Base-by-base conservation (phyloP, 176 grass and related monocot genomes). In the Alopecurus myosuroides region DNA sequence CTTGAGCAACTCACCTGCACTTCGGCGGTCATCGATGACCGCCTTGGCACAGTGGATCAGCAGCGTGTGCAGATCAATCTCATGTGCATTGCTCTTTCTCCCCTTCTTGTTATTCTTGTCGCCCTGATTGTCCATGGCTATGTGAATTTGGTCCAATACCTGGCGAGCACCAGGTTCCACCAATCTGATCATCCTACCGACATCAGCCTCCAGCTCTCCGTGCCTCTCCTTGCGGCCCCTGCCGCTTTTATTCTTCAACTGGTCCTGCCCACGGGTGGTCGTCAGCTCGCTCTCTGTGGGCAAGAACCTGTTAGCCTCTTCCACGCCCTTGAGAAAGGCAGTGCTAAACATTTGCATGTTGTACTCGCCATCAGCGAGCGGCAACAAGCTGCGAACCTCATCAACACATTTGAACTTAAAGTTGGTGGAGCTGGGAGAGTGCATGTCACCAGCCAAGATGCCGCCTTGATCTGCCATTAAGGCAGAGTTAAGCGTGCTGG, bases 261-360 rank as follows among this genome's bases (percentile, higher is more conserved):
- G 23, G 61, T 49, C 34, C 18, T 17, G 28, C 77, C 78, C 73
- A 75, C 62, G 10, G 50, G 45, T 51, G 71, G 71, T 25, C 50
- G 36, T 12, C 84, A 77, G 30, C 50, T 81, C 11, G 25, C 49
- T 82, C 10, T 70, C 22, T 53, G 69, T 85, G 15, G 88, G 93
- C 73, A 95, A 85, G 68, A 95, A 92, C 65, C 73, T 85, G 56
- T 63, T 85, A 3, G 88, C 90, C 85, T 92, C 90, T 85, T 90
- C 83, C 81, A 78, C 28, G 60, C 85, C 88, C 84, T 83, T 92
- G 23, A 57, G 26, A 56, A 91, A 88, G 2, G 65, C 74, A 30
- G 10, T 63, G 56, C 56, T 31, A 42, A 79, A 79, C 23, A 62
- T 31, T 23, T 62, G 37, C 4, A 17, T 81, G 70, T 9, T 74